Evolutionary conservation across 2,329 filamentous ascomycete species (phyloP).

Genomic region (Xylariaceae sp.): DNA sequence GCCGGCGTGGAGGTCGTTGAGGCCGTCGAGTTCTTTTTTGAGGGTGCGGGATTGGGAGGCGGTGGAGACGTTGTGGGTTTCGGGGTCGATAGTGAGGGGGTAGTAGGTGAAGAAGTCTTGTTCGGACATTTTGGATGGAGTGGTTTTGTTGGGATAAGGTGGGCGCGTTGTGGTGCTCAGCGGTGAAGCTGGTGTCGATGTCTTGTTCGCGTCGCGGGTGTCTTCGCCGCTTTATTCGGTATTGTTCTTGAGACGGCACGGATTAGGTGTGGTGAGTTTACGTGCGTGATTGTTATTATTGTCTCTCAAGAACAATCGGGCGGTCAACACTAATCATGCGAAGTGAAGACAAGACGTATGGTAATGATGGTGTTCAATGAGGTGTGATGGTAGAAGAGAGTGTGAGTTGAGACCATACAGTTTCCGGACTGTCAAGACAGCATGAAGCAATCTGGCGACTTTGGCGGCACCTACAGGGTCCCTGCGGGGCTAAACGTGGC

Average conservation of each 20-base stretch:
- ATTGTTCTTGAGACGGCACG: neutral
- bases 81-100: constrained; percentile 74
- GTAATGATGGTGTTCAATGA: neutral
- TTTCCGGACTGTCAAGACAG: neutral
- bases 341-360: too few species aligned
- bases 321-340: neutral
- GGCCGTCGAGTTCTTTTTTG: constrained; percentile 59
- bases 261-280: neutral
- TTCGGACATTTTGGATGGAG: constrained; percentile 24
- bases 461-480: neutral
- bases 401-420: neutral
- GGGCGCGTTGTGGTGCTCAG: neutral
- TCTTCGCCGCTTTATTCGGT: neutral
- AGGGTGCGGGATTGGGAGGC: constrained; percentile 43
- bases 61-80: constrained; percentile 66
- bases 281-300: neutral
- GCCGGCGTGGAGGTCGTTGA: constrained; percentile 74
- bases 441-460: constrained; percentile 14
- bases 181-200: constrained; percentile 3
- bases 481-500: neutral
- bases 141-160: neutral
- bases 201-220: neutral
- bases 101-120: constrained; percentile 64
- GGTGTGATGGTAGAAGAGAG: neutral
- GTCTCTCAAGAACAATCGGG: neutral